Base-by-base conservation (phyloP, 140 eudicot species). In the Senecio squalidus region DNA sequence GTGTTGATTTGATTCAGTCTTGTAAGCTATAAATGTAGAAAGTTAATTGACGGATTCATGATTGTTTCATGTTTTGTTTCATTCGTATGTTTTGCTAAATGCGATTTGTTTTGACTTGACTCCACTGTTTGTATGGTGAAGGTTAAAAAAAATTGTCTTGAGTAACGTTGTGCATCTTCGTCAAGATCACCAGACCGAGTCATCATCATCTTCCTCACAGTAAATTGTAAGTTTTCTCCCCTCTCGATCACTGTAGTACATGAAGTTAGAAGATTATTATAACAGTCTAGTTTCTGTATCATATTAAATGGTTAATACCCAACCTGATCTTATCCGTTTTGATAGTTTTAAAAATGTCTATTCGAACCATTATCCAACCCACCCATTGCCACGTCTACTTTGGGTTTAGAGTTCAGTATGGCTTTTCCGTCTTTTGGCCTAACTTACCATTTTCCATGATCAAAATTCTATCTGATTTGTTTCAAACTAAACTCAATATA, bases 131-230 rank as follows among this genome's bases (percentile, higher is more conserved):
- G n/a, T n/a, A n/a, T n/a, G n/a, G n/a, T n/a, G n/a, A n/a, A n/a
- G n/a, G n/a, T n/a, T n/a, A n/a, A n/a, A n/a, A n/a, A n/a, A n/a
- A n/a, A n/a, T n/a, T n/a, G n/a, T n/a, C n/a, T n/a, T n/a, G n/a
- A n/a, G n/a, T n/a, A 80, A 17, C 72, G 73, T 48, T 80, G 95
- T 72, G 64, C 74, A 82, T 64, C 87, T 85, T 28, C 94, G 82
- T 28, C 80, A 76, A 60, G 85, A 74, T 11, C 63, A 66, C 46
- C 43, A 66, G 17, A 1, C 58, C n/a, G 67, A 55, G 9, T 66
- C 81, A n/a, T n/a, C n/a, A n/a, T 64, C 85, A 45, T 61, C 88
- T 30, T 55, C 83, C 62, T 44, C 74, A 60, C 78, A 82, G 49
- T 80, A 66, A 64, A 27, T 6, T 39, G 93, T 80, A 51, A 76